phyloP scores from a whole-genome alignment of 2,329 filamentous ascomycete genomes.

The Penicillium polonicum region DNA sequence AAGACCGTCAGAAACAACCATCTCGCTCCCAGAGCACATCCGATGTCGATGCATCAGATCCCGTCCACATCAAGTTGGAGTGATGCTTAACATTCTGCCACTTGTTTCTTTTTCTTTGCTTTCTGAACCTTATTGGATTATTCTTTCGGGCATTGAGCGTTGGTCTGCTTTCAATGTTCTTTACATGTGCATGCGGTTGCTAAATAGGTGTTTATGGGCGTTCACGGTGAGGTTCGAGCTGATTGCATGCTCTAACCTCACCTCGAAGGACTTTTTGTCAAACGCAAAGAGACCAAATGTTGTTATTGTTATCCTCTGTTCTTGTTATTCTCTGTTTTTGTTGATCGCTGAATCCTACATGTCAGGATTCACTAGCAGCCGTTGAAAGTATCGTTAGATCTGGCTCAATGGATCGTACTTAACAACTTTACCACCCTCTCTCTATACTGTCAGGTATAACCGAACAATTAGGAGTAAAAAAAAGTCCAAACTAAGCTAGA shows the following conservation, averaged over 20 bases:
- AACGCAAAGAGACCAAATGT: neutral
- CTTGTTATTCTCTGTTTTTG: neutral
- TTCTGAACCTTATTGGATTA: neutral
- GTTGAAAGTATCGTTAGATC: neutral
- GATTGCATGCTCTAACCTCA: neutral
- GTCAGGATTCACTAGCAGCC: neutral
- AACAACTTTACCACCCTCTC: neutral
- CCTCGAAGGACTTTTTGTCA: too few species aligned
- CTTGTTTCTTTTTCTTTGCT: neutral
- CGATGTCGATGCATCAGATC: neutral
- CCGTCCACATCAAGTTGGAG: neutral
- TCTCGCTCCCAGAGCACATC: neutral
- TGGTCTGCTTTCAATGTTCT: neutral
- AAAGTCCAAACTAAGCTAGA: too few species aligned
- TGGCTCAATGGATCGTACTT: neutral
- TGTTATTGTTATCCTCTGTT: neutral
- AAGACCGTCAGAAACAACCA: neutral
- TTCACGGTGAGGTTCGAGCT: neutral
- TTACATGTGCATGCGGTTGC: neutral
- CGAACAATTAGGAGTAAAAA: neutral
- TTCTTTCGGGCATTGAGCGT: neutral
- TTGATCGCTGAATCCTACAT: neutral
- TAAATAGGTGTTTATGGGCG: neutral
- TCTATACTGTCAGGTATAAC: neutral
- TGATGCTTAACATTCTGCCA: neutral